These are phyloP conservation scores for Allium sativum DNA, from an alignment of 106 monocot genomes.

Conservation along the genomic window DNA sequence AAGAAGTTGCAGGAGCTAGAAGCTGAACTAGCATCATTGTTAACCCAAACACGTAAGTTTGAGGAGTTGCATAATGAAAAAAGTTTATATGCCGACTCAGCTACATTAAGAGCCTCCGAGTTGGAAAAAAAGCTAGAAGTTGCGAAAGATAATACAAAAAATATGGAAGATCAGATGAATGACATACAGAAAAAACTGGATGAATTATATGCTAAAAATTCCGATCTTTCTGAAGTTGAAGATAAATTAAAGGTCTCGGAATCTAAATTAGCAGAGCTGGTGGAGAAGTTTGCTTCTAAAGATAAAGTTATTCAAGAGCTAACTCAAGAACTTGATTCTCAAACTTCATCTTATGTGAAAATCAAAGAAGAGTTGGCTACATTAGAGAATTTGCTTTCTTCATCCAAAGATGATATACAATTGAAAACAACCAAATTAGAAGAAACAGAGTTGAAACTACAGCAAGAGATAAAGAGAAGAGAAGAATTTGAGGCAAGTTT, in stretches of 20 bases:
- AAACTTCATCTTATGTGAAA: slow-evolving; percentile 47
- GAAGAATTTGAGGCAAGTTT: slow-evolving; percentile 31
- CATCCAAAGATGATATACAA: slow-evolving; percentile 39
- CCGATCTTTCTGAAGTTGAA: slow-evolving; percentile 36
- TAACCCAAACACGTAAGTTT: slow-evolving; percentile 23
- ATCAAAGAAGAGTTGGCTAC: slow-evolving; percentile 34
- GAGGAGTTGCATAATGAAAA: slow-evolving; percentile 30
- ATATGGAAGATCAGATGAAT: slow-evolving; percentile 37
- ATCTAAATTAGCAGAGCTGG: slow-evolving; percentile 45
- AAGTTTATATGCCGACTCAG: slow-evolving; percentile 29
- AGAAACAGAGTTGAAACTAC: slow-evolving; percentile 31
- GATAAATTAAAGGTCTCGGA: slow-evolving; percentile 52
- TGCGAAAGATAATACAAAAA: slow-evolving; percentile 30
- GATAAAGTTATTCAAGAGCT: slow-evolving; percentile 39
- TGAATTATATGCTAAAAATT: slow-evolving; percentile 22
- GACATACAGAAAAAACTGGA: slow-evolving; percentile 40
- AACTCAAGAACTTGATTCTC: slow-evolving; percentile 33
- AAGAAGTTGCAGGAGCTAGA: slow-evolving; percentile 48
- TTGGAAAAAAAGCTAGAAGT: slow-evolving; percentile 38
- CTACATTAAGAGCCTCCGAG: slow-evolving; percentile 41
- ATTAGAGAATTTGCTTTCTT: slow-evolving; percentile 36
- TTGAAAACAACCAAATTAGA: slow-evolving; percentile 28
- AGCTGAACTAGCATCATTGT: slow-evolving; percentile 20
- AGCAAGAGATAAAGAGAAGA: slow-evolving; percentile 35
- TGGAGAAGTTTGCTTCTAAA: slow-evolving; percentile 37